Percentiles rank a stretch among this genome's conserved stretches.
phyloP scores from a whole-genome alignment of 805 yeast genomes.

The Yamadazyma sp. region DNA sequence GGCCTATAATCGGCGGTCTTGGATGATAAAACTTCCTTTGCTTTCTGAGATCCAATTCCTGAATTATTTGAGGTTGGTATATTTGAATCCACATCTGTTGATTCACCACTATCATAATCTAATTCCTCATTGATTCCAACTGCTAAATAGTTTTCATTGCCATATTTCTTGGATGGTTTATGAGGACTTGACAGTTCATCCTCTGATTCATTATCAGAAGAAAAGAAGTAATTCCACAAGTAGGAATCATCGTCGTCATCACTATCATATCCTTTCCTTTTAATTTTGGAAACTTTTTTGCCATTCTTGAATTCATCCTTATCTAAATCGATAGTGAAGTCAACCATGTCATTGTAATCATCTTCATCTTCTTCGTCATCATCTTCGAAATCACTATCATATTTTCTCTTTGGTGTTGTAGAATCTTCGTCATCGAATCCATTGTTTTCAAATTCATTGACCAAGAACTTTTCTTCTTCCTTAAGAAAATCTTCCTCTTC shows the following conservation, averaged over 20 bases:
- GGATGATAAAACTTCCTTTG: slow-evolving; percentile 89
- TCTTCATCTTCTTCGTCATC: slow-evolving; percentile 30
- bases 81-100: slow-evolving; percentile 89
- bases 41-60: slow-evolving; percentile 65
- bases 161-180: not conserved
- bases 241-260: slow-evolving; percentile 66
- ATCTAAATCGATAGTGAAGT: slow-evolving; percentile 31
- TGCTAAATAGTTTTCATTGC: not conserved
- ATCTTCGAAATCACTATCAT: slow-evolving; percentile 3
- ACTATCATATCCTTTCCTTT: slow-evolving; percentile 13
- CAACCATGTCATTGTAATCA: slow-evolving; percentile 38
- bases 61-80: slow-evolving; percentile 64
- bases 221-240: slow-evolving; percentile 71
- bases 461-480: slow-evolving; percentile 44
- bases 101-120: slow-evolving; percentile 68
- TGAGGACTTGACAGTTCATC: slow-evolving; percentile 6
- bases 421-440: slow-evolving; percentile 43
- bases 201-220: slow-evolving; percentile 35
- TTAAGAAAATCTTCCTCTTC: slow-evolving; percentile 36
- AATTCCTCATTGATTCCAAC: slow-evolving; percentile 23
- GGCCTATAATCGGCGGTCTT: slow-evolving; percentile 84
- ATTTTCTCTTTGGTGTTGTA: slow-evolving; percentile 12
- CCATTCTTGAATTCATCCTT: slow-evolving; percentile 13
- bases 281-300: slow-evolving; percentile 6
- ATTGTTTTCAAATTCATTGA: slow-evolving; percentile 44